Evolutionary conservation across 805 yeast species (phyloP), one percentile per base, ranked within the genome.

Genomic region (Candida koratica): DNA sequence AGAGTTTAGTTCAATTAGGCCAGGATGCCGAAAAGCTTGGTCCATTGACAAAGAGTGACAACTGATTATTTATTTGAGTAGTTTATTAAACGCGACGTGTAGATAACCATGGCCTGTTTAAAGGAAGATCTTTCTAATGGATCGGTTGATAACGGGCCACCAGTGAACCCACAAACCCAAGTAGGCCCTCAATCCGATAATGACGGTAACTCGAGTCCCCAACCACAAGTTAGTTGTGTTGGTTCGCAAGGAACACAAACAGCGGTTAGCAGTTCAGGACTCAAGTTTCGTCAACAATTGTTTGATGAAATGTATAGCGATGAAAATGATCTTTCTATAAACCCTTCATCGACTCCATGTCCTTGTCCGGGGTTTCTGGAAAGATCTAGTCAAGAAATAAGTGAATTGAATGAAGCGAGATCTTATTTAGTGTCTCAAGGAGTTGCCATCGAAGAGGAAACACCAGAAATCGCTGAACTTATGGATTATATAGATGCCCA

Each of bases 1-100:
- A 49, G 32, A 53, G 48, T 28, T 51, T 58, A 37, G 43, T 48
- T 14, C 55, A 53, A 28, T 43, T 55, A 17, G 58, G 47, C 12
- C 25, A 32, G 17, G 39, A 36, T 11, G 24, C 27, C 23, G 27
- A n/a, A 5, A 27, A 16, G 20, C 7, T 7, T 4, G 19, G 32
- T 29, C 32, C 32, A 19, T 29, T 29, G 18, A 14, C n/a, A n/a
- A n/a, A n/a, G n/a, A n/a, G n/a, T n/a, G n/a, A n/a, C n/a, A n/a
- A n/a, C n/a, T n/a, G n/a, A n/a, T n/a, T n/a, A n/a, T n/a, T n/a
- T n/a, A n/a, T n/a, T n/a, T n/a, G n/a, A n/a, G n/a, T n/a, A n/a
- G n/a, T n/a, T n/a, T n/a, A n/a, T n/a, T n/a, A n/a, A n/a, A n/a
- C n/a, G n/a, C n/a, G n/a, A n/a, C n/a, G n/a, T n/a, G n/a, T n/a